Conservation (phyloP, 352 stramenopile species). For the Hyaloperonospora brassicae region DNA sequence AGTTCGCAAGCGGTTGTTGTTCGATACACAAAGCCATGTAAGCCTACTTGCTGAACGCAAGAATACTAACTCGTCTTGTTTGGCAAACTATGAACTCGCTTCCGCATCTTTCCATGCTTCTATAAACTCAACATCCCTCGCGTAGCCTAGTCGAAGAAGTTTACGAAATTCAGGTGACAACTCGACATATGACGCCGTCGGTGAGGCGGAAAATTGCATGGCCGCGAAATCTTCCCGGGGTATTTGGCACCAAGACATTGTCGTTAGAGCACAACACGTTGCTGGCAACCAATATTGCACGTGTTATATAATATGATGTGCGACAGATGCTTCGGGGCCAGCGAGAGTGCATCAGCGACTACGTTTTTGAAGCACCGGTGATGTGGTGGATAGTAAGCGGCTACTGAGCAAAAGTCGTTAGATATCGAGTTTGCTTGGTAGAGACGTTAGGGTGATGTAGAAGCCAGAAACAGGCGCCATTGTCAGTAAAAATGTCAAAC, state of each 20-base stretch:
- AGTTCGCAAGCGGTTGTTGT: background rate
- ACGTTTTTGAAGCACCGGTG: background rate
- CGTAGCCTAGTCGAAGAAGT: background rate
- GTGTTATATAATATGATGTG: background rate
- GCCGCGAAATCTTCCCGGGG: background rate
- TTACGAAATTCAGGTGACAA: background rate
- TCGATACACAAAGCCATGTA: background rate
- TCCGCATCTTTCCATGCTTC: constrained; percentile 1
- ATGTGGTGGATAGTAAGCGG: background rate
- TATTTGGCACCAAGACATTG: background rate
- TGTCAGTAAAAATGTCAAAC: constrained; percentile 11
- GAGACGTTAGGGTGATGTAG: constrained; percentile 6
- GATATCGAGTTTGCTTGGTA: background rate
- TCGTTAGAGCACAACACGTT: background rate
- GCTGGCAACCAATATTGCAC: background rate
- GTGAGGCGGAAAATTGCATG: background rate
- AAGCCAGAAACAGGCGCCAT: constrained; percentile 3
- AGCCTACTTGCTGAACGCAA: background rate
- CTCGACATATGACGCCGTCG: background rate
- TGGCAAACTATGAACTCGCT: background rate
- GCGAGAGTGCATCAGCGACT: constrained; percentile 10
- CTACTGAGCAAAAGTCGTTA: constrained; percentile 1
- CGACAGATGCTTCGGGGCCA: background rate
- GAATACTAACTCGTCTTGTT: background rate
- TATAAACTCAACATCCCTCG: background rate